These are phyloP conservation scores for Pelargonium cotyledonis DNA, from an alignment of 441 rosid species.

Conservation along the genomic window DNA sequence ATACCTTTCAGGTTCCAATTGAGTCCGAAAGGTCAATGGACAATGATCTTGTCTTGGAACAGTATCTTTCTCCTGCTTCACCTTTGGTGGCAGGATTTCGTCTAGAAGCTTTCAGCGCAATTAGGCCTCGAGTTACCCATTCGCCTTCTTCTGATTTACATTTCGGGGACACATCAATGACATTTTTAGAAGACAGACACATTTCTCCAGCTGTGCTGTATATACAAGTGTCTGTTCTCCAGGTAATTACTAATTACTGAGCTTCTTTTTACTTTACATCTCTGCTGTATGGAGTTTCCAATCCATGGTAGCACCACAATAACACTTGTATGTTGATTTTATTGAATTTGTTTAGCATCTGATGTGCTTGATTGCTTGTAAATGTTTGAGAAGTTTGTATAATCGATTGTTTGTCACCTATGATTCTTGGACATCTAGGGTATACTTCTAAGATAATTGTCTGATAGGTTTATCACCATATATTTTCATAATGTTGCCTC, in stretches of 20 bases:
- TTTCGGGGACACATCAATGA: conserved; percentile 49
- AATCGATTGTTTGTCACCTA: not conserved
- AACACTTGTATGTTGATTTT: not conserved
- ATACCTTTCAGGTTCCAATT: conserved; percentile 52
- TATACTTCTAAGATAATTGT: not conserved
- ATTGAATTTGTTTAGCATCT: not conserved
- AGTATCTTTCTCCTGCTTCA: conserved; percentile 63
- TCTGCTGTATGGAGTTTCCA: not conserved
- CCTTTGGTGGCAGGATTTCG: conserved; percentile 78
- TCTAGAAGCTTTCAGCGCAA: conserved; percentile 69
- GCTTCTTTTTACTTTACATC: conserved; percentile 7
- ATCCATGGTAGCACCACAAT: not conserved
- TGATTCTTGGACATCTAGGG: not conserved
- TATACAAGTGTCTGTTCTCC: conserved; percentile 74
- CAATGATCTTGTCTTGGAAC: conserved; percentile 67
- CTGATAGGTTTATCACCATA: not conserved
- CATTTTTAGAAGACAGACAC: conserved; percentile 64
- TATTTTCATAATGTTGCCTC: not conserved
- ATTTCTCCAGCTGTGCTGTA: conserved; percentile 69
- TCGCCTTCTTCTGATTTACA: conserved; percentile 64
- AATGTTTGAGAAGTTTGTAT: not conserved
- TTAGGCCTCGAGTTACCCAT: conserved; percentile 71
- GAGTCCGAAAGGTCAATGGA: conserved; percentile 66
- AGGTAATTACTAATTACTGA: conserved; percentile 46
- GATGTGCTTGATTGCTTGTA: too few species aligned